These are phyloP conservation scores for Helicostylum pulchrum DNA, from an alignment of 192 early-diverging fungal species.

Conservation along the genomic window DNA sequence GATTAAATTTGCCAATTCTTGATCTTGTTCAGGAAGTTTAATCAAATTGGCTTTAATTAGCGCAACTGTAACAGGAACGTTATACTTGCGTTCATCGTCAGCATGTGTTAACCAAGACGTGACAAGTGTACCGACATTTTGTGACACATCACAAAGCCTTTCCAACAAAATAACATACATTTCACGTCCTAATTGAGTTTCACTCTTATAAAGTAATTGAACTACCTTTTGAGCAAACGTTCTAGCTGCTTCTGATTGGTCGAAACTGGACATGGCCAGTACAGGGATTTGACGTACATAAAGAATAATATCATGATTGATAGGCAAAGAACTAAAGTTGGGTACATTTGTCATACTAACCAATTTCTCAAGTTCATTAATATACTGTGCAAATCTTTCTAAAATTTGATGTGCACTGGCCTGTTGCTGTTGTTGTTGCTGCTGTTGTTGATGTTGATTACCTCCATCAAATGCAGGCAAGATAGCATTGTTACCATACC, in stretches of 20 bases:
- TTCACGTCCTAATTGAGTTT: slow-evolving; percentile 72
- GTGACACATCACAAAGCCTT: slow-evolving; percentile 81
- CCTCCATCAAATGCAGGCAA: background rate
- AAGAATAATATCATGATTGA: slow-evolving; percentile 74
- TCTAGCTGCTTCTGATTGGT: slow-evolving; percentile 76
- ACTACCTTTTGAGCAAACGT: slow-evolving; percentile 90
- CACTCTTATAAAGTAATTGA: slow-evolving; percentile 76
- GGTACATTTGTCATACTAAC: slow-evolving; percentile 50
- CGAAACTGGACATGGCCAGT: slow-evolving; percentile 66
- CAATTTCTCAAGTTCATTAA: slow-evolving; percentile 79
- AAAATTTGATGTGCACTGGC: slow-evolving; percentile 52
- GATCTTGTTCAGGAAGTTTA: slow-evolving; percentile 78
- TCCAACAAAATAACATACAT: slow-evolving; percentile 81
- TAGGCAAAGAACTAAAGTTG: slow-evolving; percentile 65
- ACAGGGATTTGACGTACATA: slow-evolving; percentile 74
- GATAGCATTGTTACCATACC: background rate
- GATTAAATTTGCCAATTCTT: slow-evolving; percentile 81
- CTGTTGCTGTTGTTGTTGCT: slow-evolving; percentile 1
- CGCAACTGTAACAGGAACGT: slow-evolving; percentile 77
- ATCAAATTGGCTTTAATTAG: slow-evolving; percentile 81
- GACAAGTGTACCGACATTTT: slow-evolving; percentile 78
- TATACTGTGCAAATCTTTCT: slow-evolving; percentile 59
- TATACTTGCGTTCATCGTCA: slow-evolving; percentile 94
- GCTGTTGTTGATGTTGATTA: slow-evolving; percentile 1
- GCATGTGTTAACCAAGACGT: slow-evolving; percentile 89